phyloP scores from a whole-genome alignment of 2,329 filamentous ascomycete species.

The Didymella keratinophila region DNA sequence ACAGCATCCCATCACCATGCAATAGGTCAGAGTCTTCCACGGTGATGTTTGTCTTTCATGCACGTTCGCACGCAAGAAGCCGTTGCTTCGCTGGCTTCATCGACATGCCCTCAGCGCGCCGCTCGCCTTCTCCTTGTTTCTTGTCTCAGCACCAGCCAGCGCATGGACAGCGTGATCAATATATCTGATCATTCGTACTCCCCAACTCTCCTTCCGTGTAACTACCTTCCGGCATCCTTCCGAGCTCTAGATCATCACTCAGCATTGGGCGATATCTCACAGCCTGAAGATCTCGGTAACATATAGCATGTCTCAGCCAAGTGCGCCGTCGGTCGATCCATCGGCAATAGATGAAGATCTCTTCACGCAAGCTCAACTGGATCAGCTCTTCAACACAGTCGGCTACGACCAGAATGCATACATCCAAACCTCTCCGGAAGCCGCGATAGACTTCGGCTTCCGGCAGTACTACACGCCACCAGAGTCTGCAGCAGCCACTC shows the following conservation, averaged over 20 bases:
- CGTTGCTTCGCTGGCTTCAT: constrained; percentile 17
- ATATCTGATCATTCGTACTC: constrained; percentile 33
- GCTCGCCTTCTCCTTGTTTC: constrained; percentile 28
- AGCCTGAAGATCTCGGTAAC: constrained; percentile 1
- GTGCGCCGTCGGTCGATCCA: constrained; percentile 12
- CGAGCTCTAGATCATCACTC: constrained; percentile 5
- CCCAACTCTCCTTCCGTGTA: constrained; percentile 29
- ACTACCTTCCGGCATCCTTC: constrained; percentile 21
- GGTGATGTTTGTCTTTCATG: constrained; percentile 1
- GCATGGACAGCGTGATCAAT: constrained; percentile 23
- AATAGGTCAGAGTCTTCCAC: not conserved
- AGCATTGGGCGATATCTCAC: constrained; percentile 11
- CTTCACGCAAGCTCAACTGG: constrained; percentile 21
- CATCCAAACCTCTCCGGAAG: constrained; percentile 17
- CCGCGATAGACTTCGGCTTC: constrained; percentile 14
- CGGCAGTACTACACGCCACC: not conserved
- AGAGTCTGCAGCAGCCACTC: constrained; percentile 15
- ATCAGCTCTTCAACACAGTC: constrained; percentile 22
- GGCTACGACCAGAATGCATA: constrained; percentile 9
- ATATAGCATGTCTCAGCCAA: constrained; percentile 34
- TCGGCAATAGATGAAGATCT: constrained; percentile 12
- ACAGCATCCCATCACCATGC: no score
- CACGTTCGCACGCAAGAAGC: constrained; percentile 14
- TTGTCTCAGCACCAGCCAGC: constrained; percentile 37
- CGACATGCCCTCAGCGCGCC: constrained; percentile 19